Base-by-base conservation (phyloP, 495 filamentous ascomycete species). In the Xylaria bambusicola region DNA sequence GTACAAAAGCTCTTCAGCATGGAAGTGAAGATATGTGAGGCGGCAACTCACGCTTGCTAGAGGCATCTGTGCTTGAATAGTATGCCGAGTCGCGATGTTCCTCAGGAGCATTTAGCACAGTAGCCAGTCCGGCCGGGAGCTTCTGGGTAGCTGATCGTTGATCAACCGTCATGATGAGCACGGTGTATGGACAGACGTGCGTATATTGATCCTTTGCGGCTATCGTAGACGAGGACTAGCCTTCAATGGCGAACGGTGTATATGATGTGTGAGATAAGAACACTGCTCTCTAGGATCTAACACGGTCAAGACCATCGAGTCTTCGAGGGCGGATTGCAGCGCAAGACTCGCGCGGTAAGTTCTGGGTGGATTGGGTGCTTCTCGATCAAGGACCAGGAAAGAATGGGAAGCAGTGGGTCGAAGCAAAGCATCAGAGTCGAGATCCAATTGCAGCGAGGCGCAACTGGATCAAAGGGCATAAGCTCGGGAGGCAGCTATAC, bases 41-140 rank as follows among this genome's bases (percentile, higher is more conserved):
- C 24, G 60, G 31, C 26, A 40, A 66, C 77, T 67, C 61, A 84
- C 81, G 81, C 66, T 84, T 84, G 71, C 80, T 82, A 4, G 79
- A 79, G 33, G 75, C 74, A 67, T 80, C 81, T n/a, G 75, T 79
- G 38, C 74, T 77, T 21, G 79, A 82, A 52, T 72, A 83, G 54
- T 83, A 84, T 10, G 80, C 80, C 33, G 80, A 82, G 64, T 84
- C 81, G 20, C 80, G 72, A 53, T 81, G 66, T 6, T 82, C 79
- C 18, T 81, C 77, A 1, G 80, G 75, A 24, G 73, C 61, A 58
- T 82, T 83, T 27, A 83, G 66, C 12, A 83, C 74, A 8, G 73
- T 74, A 8, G 78, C 76, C 51, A 83, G 62, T 15, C 73, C 78
- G 6, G 73, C 67, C 36, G 80, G 80, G 42, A 80, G 66, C 62